phyloP scores from a whole-genome alignment of 2,329 filamentous ascomycete species.

The Lasiodiplodia sp. region DNA sequence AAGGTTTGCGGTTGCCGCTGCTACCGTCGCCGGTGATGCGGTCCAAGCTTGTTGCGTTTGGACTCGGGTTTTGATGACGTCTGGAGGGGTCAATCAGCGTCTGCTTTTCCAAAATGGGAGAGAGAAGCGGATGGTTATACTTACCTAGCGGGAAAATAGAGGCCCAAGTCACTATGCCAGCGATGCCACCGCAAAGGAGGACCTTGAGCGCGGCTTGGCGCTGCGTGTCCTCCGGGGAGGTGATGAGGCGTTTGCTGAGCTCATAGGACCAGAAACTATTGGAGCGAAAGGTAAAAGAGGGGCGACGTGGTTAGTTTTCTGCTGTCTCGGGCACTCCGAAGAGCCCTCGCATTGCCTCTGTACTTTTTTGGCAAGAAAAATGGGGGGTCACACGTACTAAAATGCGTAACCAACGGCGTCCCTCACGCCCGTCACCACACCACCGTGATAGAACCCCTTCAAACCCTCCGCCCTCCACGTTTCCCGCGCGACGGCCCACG shows the following conservation, averaged over 20 bases:
- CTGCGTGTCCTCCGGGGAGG: conserved; percentile 51
- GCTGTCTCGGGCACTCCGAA: background rate
- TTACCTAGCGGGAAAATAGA: conserved; percentile 80
- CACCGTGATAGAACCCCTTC: conserved; percentile 80
- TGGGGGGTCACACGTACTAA: conserved; percentile 63
- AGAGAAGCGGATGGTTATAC: background rate
- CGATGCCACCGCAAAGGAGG: conserved; percentile 83
- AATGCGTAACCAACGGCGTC: conserved; percentile 96
- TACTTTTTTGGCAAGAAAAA: background rate
- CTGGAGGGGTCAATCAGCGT: conserved; percentile 46
- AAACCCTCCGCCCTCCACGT: conserved; percentile 67
- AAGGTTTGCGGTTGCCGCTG: background rate
- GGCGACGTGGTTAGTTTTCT: background rate
- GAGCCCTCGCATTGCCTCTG: background rate
- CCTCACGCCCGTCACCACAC: conserved; percentile 78
- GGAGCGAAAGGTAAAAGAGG: too few species aligned
- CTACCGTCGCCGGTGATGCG: background rate
- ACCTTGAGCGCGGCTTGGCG: conserved; percentile 66
- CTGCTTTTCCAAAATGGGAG: background rate
- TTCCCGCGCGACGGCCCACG: conserved; percentile 68
- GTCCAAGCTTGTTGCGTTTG: conserved; percentile 68
- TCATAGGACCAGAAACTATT: conserved; percentile 87
- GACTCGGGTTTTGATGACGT: conserved; percentile 91
- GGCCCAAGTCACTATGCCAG: conserved; percentile 87
- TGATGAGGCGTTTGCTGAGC: conserved; percentile 64